Evolutionary conservation across 805 yeast species (phyloP), one percentile per base, ranked within the genome.

Genomic region (Saturnispora quitensis): DNA sequence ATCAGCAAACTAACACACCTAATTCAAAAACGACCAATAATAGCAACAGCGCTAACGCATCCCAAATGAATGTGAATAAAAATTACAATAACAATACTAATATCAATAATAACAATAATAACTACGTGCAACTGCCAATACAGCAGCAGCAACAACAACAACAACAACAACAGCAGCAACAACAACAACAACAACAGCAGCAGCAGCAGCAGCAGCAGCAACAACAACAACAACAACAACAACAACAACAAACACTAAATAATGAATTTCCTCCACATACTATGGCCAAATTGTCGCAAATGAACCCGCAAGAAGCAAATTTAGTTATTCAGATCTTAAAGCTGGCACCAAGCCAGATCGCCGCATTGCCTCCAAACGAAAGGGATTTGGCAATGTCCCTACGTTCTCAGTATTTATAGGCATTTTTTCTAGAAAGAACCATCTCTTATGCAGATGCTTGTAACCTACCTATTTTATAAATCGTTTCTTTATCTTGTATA

Each of bases 231-330:
- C 53, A 44, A 33, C 43, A 27, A 13, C 40, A 43, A 12, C 35
- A 28, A 38, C 56, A 52, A 31, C 50, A 17, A 50, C 46, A 51
- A 47, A 24, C 50, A 15, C 28, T 34, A 18, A 15, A n/a, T 5
- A n/a, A 10, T 8, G 34, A 24, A 12, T 65, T 80, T 35, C 76
- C 82, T 42, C 70, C 70, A 44, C 67, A 67, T 49, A 73, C 84
- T 3, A 74, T 73, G 53, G 68, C 68, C 20, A 82, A 80, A 63
- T 68, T 83, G 40, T 64, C 74, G 20, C 67, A 69, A 27, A 65
- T 84, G 55, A 76, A 81, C 9, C 75, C 74, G 35, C 76, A 77
- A 45, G 86, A 83, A 63, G 84, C 85, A 27, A 71, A 73, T 51
- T 67, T 77, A 58, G 72, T 78, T 43, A 78, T 76, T 18, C 82